Conservation (phyloP, 768 basidiomycete genomes). For the Hypsizygus marmoreus region DNA sequence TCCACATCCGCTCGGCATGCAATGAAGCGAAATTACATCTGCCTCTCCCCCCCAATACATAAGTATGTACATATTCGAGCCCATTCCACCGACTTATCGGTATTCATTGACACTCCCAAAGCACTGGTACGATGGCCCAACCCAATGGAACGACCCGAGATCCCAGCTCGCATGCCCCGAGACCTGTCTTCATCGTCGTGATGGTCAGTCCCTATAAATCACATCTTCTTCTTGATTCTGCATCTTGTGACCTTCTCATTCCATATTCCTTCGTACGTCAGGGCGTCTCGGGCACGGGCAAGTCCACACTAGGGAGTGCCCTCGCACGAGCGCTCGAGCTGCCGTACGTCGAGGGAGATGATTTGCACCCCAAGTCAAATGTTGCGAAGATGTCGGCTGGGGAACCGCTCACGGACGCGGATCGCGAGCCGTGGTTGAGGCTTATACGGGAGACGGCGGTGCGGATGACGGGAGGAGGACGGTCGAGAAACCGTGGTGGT, state of each 20-base stretch:
- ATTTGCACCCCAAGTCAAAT: constrained; percentile 79
- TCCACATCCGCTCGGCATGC: too few relatives aligned
- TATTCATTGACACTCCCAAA: too few relatives aligned
- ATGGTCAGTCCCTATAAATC: constrained; percentile 20
- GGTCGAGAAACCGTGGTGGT: constrained; percentile 23
- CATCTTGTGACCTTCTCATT: not conserved
- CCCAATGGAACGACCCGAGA: not conserved
- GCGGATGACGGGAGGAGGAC: constrained; percentile 33
- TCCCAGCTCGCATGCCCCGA: constrained; percentile 3
- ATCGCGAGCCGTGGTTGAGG: constrained; percentile 86
- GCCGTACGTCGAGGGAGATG: constrained; percentile 88
- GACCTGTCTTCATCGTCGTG: constrained; percentile 21
- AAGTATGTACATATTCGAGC: too few relatives aligned
- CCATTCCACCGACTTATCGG: too few relatives aligned
- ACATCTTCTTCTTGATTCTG: too few relatives aligned
- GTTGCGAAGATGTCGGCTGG: constrained; percentile 87
- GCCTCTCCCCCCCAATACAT: too few relatives aligned
- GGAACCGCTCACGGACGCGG: constrained; percentile 73
- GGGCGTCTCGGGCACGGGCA: constrained; percentile 78
- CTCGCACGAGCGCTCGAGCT: constrained; percentile 62
- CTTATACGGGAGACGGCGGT: constrained; percentile 69
- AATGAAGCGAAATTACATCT: too few relatives aligned
- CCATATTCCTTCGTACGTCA: constrained; percentile 23
- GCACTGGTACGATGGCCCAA: constrained; percentile 10
- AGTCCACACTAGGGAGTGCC: constrained; percentile 66